Base-by-base conservation (phyloP, 2,329 filamentous ascomycete species). In the Penicillium brevicompactum region DNA sequence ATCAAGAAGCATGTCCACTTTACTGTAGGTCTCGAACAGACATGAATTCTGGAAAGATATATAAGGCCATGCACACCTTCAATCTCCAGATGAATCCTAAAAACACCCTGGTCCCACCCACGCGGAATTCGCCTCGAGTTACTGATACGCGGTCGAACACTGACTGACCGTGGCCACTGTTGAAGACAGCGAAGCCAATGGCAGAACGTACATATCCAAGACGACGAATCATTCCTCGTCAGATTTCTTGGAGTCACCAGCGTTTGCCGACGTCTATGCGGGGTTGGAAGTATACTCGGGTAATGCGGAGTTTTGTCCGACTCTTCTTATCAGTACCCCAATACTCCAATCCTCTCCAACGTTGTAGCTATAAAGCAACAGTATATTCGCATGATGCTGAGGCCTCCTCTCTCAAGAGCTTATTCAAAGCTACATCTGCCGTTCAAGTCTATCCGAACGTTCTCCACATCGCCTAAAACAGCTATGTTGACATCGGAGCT, bases 401-500 rank as follows among this genome's bases (percentile, higher is more conserved):
- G 22, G 27, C 44, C 24, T 46, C 18, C 2, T 2, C 16, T 41
- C 30, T 41, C 50, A 2, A n/a, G 24, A 27, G 22, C 8, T 8
- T 13, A 22, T 9, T 10, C 14, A 11, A 44, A 41, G n/a, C 21
- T 21, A 21, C 21, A 27, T 24, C 16, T 38, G 24, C 34, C 24
- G 9, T 4, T n/a, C 14, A 46, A 46, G 2, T 21, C 18, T 3
- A 21, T 27, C 31, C 27, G 47, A 50, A 46, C 34, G 1, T 60
- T 64, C 24, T 63, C 57, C 10, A 59, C 57, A 14, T 58, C 57
- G 27, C 31, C 10, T 18, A 53, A 48, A 48, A 60, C 53, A 53
- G 59, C 64, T 53, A 76, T 74, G 71, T 65, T 74, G 48, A 74
- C 72, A 22, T 71, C 71, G 1, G 70, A 75, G 51, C 61, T 87